These are phyloP conservation scores for Dalechampia spathulata DNA, from an alignment of 441 rosid species.

Conservation along the genomic window DNA sequence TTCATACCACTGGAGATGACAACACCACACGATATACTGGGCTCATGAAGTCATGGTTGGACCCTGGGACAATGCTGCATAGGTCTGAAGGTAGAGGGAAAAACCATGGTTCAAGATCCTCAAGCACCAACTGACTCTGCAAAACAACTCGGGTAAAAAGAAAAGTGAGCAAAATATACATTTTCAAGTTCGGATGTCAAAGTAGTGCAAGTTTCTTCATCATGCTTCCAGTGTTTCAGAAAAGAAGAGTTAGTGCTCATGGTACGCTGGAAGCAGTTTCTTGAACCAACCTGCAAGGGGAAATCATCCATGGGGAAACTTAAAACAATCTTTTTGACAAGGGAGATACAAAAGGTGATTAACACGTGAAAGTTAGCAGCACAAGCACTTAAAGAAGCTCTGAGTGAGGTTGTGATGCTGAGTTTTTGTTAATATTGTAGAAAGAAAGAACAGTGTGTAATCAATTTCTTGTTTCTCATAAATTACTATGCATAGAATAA, in stretches of 20 bases:
- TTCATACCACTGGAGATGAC: slow-evolving; percentile 91
- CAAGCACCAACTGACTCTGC: slow-evolving; percentile 42
- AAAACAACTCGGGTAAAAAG: slow-evolving; percentile 16
- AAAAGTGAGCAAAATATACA: slow-evolving; percentile 8
- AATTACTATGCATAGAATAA: too few relatives aligned
- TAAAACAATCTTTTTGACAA: background rate
- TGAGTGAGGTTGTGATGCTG: too few relatives aligned
- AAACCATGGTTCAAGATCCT: slow-evolving; percentile 72
- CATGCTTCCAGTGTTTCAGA: background rate
- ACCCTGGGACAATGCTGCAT: slow-evolving; percentile 63
- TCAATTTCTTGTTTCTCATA: too few relatives aligned
- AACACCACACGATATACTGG: slow-evolving; percentile 63
- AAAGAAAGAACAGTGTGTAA: too few relatives aligned
- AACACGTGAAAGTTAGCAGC: too few relatives aligned
- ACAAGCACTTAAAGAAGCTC: too few relatives aligned
- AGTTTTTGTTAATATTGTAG: too few relatives aligned
- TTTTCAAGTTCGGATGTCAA: background rate
- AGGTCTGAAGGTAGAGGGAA: slow-evolving; percentile 66
- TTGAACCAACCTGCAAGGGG: background rate
- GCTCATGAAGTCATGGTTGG: slow-evolving; percentile 69
- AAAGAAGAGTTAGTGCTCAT: background rate
- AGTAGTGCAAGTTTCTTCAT: background rate
- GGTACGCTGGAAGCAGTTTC: background rate
- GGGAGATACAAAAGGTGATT: background rate
- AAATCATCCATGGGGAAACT: background rate